A percentile compares a stretch with the other conserved stretches of the same genome.
phyloP scores from a whole-genome alignment of 495 filamentous ascomycete species.

The Penicillium crystallinum region DNA sequence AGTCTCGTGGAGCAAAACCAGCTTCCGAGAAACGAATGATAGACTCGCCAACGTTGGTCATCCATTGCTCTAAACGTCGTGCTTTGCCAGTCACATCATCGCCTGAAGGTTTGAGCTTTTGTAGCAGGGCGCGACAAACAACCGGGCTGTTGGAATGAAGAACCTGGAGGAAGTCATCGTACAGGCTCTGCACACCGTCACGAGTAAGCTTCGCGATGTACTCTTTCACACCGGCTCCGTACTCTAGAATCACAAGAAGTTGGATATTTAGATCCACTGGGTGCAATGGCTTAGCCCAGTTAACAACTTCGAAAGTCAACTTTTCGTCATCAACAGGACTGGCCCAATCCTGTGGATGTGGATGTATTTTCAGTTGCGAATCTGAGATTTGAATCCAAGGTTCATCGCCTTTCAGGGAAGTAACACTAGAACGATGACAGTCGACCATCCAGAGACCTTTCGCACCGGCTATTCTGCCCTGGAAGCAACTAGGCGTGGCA shows the following conservation, averaged over 20 bases:
- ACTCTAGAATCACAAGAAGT: constrained; percentile 69
- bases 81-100: constrained; percentile 20
- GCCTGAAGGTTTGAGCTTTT: constrained; percentile 30
- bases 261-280: constrained; percentile 69
- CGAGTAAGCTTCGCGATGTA: constrained; percentile 55
- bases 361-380: constrained; percentile 76
- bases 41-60: constrained; percentile 26
- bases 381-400: constrained; percentile 73
- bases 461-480: constrained; percentile 75
- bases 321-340: constrained; percentile 39
- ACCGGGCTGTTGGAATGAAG: constrained; percentile 39
- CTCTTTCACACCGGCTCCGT: constrained; percentile 54
- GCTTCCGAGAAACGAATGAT: constrained; percentile 42
- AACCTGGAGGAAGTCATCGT: constrained; percentile 53
- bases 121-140: constrained; percentile 33
- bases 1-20: constrained; percentile 60
- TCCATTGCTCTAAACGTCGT: constrained; percentile 35
- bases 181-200: constrained; percentile 47
- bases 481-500: constrained; percentile 66
- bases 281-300: constrained; percentile 54
- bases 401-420: constrained; percentile 27
- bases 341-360: constrained; percentile 46
- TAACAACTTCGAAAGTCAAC: constrained; percentile 70
- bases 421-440: constrained; percentile 23
- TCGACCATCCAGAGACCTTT: constrained; percentile 90